Conservation (phyloP, 2,329 filamentous ascomycete genomes). For the Hymenotorrendiella dingleyae region DNA sequence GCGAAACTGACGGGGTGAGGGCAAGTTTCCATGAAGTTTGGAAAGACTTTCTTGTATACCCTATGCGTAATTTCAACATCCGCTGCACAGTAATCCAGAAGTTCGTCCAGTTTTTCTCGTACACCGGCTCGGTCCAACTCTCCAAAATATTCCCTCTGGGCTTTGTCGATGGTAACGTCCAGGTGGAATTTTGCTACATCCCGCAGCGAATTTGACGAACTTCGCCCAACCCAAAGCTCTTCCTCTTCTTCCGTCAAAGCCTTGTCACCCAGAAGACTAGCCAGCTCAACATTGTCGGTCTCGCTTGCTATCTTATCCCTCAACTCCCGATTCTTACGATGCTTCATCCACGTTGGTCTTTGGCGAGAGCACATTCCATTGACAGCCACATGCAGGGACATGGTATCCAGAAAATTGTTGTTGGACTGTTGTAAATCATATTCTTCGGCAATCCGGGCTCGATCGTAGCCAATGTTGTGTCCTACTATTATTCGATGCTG, state of each 20-base stretch:
- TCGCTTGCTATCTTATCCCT: constrained; percentile 72
- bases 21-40: constrained; percentile 80
- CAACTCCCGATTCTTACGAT: constrained; percentile 82
- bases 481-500: constrained; percentile 76
- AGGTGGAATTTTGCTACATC: constrained; percentile 98
- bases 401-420: constrained; percentile 90
- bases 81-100: constrained; percentile 90
- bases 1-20: constrained; percentile 97
- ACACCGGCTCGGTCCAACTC: constrained; percentile 70
- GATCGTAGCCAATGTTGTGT: constrained; percentile 93
- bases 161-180: constrained; percentile 85
- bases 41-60: constrained; percentile 91
- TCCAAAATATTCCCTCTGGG: constrained; percentile 78
- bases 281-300: constrained; percentile 64
- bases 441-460: constrained; percentile 82
- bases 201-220: constrained; percentile 88
- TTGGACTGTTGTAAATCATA: constrained; percentile 77
- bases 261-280: constrained; percentile 62
- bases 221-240: constrained; percentile 90
- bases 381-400: constrained; percentile 95
- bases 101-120: constrained; percentile 64
- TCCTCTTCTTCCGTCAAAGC: constrained; percentile 76
- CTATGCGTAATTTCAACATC: constrained; percentile 90
- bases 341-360: constrained; percentile 94
- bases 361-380: constrained; percentile 99